Evolutionary conservation across 1,284 basidiomycete species (phyloP), one percentile per base, ranked within the genome.

Genomic region (Sanguinoderma infundibulare): DNA sequence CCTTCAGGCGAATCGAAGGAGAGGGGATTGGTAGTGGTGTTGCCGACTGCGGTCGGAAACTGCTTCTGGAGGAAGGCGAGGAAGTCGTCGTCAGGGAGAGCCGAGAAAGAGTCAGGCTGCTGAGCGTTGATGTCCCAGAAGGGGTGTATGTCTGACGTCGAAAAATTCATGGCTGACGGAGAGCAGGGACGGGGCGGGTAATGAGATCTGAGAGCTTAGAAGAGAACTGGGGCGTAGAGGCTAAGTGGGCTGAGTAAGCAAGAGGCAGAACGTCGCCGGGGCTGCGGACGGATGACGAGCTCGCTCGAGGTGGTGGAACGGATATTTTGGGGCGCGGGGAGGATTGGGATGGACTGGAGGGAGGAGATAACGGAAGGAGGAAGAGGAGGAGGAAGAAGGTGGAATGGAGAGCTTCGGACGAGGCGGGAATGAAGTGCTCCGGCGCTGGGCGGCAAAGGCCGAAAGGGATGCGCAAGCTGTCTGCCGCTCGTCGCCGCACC

Each of bases 1-100:
- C 78, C 80, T 58, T 80, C 72, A 35, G 69, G 73, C 59, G 72
- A 67, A 58, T 74, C 62, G 55, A 71, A 68, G 30, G 74, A 60
- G 54, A 67, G 65, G 62, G 66, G 64, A 15, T 68, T 61, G 38
- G 59, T 6, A 30, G 46, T 28, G 32, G 24, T 58, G 42, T 62
- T 62, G 66, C 64, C 71, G 59, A 66, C 66, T 62, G 59, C 69
- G 52, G 68, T 71, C 67, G 54, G 79, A 69, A 90, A 91, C 73
- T 92, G 90, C 69, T 90, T 91, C 72, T 89, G 86, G 3, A 93
- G 81, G 55, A 92, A 81, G 17, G 87, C 85, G 57, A 93, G 84
- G 67, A 93, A 91, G 75, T 92, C 90, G 70, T 88, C 86, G 70
- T 92, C 90, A 32, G 86, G 81, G 53, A 91, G 76, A 53, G 87